Evolutionary conservation across 768 basidiomycete species (phyloP), one percentile per base, ranked within the genome.

Genomic region (Rhodosporidiobolus sp.): DNA sequence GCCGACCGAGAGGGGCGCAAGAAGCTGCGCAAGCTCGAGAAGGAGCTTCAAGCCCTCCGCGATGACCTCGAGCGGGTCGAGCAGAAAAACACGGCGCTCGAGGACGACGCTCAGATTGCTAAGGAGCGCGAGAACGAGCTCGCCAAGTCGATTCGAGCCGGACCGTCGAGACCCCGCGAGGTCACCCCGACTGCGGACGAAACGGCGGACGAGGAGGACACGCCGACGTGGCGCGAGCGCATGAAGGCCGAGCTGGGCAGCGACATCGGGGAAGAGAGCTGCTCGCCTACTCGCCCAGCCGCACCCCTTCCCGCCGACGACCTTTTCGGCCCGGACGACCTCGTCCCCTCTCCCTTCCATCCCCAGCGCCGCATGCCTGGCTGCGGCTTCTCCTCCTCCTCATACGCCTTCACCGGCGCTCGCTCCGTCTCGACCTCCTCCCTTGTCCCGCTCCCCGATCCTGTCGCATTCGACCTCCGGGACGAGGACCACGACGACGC

Each of bases 1-100:
- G n/a, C 56, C 22, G 71, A 72, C 53, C 32, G 50, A 3, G 67
- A 63, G n/a, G 78, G 74, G 17, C 67, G 70, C 49, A 70, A 67
- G 53, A 67, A 69, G 57, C 68, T 79, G 4, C 65, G 75, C 30
- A 65, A 65, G 50, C 74, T 79, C 45, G 78, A 79, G 70, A 70
- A 65, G 64, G 77, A 79, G 66, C 65, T 79, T 6, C 32, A 69
- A 9, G 64, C 56, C 14, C 58, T 79, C 0, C 50, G 67, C 38
- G 68, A 61, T 8, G 75, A 76, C 32, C 68, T 77, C 35, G 74
- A 76, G 55, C 70, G 65, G 9, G 58, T 56, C 49, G 71, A 70
- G 52, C 62, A 69, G 35, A 58, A 71, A n/a, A 76, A 76, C 55
- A 48, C 26, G 3, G 38, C 48, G 22, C 65, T 76, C 24, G 74